phyloP scores from a whole-genome alignment of 306 rosid species.

The Vigna mungo region DNA sequence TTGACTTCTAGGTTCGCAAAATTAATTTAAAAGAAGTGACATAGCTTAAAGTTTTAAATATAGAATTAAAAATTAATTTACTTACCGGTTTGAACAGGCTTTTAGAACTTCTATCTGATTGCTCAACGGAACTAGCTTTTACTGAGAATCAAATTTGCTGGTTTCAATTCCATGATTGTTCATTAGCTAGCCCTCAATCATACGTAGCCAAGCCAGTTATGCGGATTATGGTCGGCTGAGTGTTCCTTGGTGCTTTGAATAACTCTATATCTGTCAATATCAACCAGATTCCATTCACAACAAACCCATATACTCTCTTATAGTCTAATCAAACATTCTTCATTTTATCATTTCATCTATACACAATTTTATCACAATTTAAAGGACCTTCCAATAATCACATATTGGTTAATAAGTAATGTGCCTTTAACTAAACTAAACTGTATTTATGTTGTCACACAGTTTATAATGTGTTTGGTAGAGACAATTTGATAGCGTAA shows the following conservation, averaged over 20 bases:
- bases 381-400: not conserved
- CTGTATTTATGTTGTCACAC: no score
- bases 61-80: not conserved
- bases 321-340: no score
- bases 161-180: not conserved
- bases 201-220: not conserved
- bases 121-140: not conserved
- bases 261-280: not conserved
- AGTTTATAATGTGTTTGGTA: no score
- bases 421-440: no score
- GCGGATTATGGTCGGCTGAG: slow-evolving; percentile 16
- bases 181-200: not conserved
- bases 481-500: no score
- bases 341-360: not conserved
- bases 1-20: no score
- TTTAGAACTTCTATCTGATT: not conserved
- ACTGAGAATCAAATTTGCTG: not conserved
- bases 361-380: not conserved
- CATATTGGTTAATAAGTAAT: no score
- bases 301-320: no score
- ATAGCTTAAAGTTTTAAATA: not conserved
- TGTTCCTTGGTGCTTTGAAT: slow-evolving; percentile 3
- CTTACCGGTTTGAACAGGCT: not conserved
- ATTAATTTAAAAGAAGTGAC: no score
- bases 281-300: not conserved